Percentiles rank a stretch among this genome's conserved stretches.
phyloP scores from a whole-genome alignment of 305 asterid species.

The Fraxinus velutina region DNA sequence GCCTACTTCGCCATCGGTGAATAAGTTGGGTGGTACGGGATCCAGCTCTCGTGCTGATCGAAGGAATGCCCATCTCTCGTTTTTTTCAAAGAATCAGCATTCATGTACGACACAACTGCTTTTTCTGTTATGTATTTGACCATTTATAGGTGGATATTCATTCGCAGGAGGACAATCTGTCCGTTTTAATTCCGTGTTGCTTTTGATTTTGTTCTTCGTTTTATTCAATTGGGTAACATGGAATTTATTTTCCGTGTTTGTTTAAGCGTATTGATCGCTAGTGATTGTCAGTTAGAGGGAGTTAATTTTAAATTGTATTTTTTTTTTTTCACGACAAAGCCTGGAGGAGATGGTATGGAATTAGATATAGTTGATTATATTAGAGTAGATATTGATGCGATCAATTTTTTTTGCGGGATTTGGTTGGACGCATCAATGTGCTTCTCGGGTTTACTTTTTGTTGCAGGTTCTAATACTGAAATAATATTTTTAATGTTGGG shows the following conservation, averaged over 20 bases:
- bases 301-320: background rate
- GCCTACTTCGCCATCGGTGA: constrained; percentile 47
- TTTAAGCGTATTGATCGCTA: background rate
- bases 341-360: background rate
- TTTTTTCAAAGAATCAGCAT: constrained; percentile 35
- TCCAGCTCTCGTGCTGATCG: constrained; percentile 37
- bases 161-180: background rate
- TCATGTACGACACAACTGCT: constrained; percentile 33
- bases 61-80: constrained; percentile 27
- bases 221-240: background rate
- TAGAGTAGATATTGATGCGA: constrained; percentile 1
- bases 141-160: background rate
- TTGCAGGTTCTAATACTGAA: background rate
- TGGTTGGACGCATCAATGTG: background rate
- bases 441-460: constrained; percentile 11
- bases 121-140: background rate
- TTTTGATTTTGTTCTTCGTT: background rate
- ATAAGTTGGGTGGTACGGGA: constrained; percentile 33
- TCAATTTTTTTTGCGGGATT: background rate
- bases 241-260: background rate
- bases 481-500: background rate
- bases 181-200: background rate
- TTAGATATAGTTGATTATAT: background rate
- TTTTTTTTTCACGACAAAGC: background rate
- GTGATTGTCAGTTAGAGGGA: background rate